phyloP scores from a whole-genome alignment of 1,284 basidiomycete genomes.

The Ganoderma multipileum region DNA sequence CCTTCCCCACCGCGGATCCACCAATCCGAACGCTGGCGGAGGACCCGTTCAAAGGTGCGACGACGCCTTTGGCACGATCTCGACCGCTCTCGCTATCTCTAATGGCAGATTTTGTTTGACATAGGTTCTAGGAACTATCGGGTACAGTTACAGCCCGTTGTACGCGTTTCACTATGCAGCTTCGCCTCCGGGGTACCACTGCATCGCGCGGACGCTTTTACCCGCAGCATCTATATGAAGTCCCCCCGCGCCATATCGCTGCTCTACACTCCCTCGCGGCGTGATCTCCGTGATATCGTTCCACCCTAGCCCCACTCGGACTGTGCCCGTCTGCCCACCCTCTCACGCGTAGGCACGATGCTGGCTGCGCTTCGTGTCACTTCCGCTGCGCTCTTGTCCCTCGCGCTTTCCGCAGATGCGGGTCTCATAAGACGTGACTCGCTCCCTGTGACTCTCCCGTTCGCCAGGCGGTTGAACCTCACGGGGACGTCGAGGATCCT shows the following conservation, averaged over 20 bases:
- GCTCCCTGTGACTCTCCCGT: constrained; percentile 29
- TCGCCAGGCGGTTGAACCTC: constrained; percentile 33
- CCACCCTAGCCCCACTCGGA: neutral
- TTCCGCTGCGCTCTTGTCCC: constrained; percentile 3
- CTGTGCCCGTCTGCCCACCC: neutral
- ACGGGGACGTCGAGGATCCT: constrained; percentile 29
- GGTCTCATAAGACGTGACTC: constrained; percentile 21
- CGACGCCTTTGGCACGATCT: neutral
- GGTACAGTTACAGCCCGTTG: neutral
- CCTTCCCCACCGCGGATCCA: neutral
- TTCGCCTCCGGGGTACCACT: neutral
- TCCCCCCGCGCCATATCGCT: neutral
- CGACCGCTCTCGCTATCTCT: neutral
- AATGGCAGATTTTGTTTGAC: neutral
- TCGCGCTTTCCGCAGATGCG: constrained; percentile 6
- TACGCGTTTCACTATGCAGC: neutral
- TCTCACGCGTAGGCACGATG: constrained; percentile 13
- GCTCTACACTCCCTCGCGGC: constrained; percentile 21
- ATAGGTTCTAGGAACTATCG: neutral
- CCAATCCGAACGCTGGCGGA: neutral
- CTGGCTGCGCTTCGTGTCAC: constrained; percentile 11
- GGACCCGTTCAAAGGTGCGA: too few relatives aligned
- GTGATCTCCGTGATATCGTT: constrained; percentile 19
- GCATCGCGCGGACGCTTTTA: neutral
- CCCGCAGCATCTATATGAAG: constrained; percentile 18